A percentile compares a stretch with the other conserved stretches of the same genome.
Evolutionary conservation across 805 yeast genomes (phyloP).

Genomic region (Yarrowia osloensis): DNA sequence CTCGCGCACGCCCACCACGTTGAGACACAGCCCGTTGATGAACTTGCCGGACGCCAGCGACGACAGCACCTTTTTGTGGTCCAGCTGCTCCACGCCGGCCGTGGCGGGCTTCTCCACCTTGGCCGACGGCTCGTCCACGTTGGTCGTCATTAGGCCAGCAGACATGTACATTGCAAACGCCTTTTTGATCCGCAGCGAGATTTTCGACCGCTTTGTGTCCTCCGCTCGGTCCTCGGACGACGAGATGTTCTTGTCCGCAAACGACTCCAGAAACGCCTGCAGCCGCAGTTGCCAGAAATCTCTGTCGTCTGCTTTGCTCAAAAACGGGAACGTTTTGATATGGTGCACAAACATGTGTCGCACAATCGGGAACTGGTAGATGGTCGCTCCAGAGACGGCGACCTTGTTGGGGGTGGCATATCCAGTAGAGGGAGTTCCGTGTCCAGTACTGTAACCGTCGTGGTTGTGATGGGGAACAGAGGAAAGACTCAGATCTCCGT

Average conservation of each 20-base stretch:
- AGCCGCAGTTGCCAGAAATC: constrained; percentile 79
- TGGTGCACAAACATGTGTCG: constrained; percentile 65
- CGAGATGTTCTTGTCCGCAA: constrained; percentile 71
- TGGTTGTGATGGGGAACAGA: neutral
- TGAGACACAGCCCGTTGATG: constrained; percentile 61
- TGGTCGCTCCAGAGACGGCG: neutral
- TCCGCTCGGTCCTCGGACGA: constrained; percentile 75
- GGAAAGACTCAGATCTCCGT: neutral
- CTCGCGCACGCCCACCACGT: constrained; percentile 65
- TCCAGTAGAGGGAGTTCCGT: too few species aligned
- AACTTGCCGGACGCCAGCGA: constrained; percentile 39
- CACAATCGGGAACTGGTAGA: constrained; percentile 61
- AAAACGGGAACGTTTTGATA: constrained; percentile 73
- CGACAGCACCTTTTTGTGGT: constrained; percentile 34
- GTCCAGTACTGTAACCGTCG: too few species aligned
- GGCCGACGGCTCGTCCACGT: constrained; percentile 42
- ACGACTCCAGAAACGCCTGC: constrained; percentile 78
- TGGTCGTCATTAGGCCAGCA: constrained; percentile 64
- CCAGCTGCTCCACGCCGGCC: constrained; percentile 35
- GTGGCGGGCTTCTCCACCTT: constrained; percentile 35
- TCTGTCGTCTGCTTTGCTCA: constrained; percentile 52
- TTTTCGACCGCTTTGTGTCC: constrained; percentile 66
- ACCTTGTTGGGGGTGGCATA: neutral
- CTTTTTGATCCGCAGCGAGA: constrained; percentile 59
- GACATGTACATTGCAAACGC: constrained; percentile 68